A percentile compares a stretch with the other conserved stretches of the same genome.
phyloP scores from a whole-genome alignment of 495 filamentous ascomycete genomes.

The Xylaria sp. region DNA sequence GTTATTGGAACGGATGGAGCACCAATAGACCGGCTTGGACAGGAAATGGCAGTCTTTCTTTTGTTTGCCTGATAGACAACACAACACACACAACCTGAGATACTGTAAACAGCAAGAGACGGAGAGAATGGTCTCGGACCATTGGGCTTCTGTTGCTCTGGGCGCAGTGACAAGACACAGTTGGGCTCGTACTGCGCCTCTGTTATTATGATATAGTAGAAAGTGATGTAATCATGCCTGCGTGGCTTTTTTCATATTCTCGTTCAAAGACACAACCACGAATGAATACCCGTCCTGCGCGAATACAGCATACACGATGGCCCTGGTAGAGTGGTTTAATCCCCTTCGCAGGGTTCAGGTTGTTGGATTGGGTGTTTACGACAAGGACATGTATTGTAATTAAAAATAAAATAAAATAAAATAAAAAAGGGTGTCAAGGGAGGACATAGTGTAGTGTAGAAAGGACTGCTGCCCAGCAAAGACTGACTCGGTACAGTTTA shows the following conservation, averaged over 20 bases:
- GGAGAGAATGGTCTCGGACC: slow-evolving; percentile 4
- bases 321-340: background rate
- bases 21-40: slow-evolving; percentile 1
- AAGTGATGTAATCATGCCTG: background rate
- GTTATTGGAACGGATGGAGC: background rate
- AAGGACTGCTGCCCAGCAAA: slow-evolving; percentile 2
- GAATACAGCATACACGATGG: background rate
- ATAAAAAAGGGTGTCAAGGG: background rate
- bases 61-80: background rate
- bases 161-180: slow-evolving; percentile 3
- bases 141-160: slow-evolving; percentile 4
- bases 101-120: background rate
- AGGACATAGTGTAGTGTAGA: background rate
- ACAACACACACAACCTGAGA: background rate
- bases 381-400: background rate
- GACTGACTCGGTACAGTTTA: background rate
- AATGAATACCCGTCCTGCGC: background rate
- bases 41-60: slow-evolving; percentile 10
- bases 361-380: background rate
- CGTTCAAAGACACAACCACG: background rate
- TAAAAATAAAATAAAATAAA: no score
- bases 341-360: background rate
- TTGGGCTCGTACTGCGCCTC: slow-evolving; percentile 19
- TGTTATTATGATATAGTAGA: slow-evolving; percentile 4
- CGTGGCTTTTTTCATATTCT: background rate